These are phyloP conservation scores for Lagerstroemia speciosa DNA, from an alignment of 345 rosid species.

Conservation along the genomic window DNA sequence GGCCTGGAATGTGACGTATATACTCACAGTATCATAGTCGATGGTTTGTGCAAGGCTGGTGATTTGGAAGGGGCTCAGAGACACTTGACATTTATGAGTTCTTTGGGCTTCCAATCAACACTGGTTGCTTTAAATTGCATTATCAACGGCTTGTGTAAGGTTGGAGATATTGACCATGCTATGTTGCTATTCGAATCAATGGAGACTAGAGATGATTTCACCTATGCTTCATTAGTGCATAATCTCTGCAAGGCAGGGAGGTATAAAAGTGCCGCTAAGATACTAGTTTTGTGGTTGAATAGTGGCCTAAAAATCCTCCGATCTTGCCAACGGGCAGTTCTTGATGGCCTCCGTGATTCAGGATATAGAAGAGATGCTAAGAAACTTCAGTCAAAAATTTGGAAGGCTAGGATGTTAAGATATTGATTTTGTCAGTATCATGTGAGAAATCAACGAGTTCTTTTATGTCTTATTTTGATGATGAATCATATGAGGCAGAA, in stretches of 20 bases:
- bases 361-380: conserved; percentile 49
- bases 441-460: background rate
- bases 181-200: conserved; percentile 48
- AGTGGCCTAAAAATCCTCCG: conserved; percentile 52
- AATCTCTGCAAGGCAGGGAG: conserved; percentile 66
- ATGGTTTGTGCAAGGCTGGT: conserved; percentile 58
- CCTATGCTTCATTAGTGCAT: conserved; percentile 63
- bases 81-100: conserved; percentile 48
- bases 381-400: conserved; percentile 45
- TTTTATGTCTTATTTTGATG: background rate
- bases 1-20: conserved; percentile 65
- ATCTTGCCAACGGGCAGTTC: conserved; percentile 59
- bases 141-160: conserved; percentile 64
- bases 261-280: conserved; percentile 53
- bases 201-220: conserved; percentile 67
- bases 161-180: conserved; percentile 48
- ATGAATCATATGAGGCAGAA: background rate
- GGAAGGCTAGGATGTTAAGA: conserved; percentile 25
- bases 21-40: conserved; percentile 69
- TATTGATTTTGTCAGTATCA: conserved; percentile 14
- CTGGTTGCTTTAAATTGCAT: conserved; percentile 54
- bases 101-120: conserved; percentile 34
- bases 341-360: conserved; percentile 47
- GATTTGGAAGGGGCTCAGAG: conserved; percentile 40
- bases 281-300: conserved; percentile 51